Percentiles rank a stretch among this genome's conserved stretches.
Conservation (phyloP, 768 basidiomycete genomes). For the Pilatotrama ljubarskyi region DNA sequence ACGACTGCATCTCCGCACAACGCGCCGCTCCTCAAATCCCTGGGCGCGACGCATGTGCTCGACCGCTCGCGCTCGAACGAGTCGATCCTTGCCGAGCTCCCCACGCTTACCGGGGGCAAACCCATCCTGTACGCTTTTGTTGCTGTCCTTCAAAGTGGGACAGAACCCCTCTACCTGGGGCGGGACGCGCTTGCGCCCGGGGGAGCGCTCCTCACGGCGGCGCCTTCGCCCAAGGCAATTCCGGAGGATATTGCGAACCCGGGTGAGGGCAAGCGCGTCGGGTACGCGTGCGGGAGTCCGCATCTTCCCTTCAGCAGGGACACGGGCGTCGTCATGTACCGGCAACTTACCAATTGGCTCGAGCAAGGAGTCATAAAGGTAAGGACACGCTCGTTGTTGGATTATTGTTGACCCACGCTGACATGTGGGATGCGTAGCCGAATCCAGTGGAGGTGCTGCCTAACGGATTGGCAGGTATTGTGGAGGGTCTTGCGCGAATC, state of each 20-base stretch:
- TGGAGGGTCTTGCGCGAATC: no score
- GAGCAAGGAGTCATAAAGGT: conserved; percentile 28
- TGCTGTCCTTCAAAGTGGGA: neutral
- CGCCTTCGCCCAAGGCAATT: neutral
- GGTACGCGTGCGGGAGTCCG: conserved; percentile 12
- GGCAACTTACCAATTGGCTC: conserved; percentile 22
- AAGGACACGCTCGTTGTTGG: no score
- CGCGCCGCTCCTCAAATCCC: conserved; percentile 10
- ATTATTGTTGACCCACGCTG: no score
- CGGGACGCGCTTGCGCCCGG: conserved; percentile 20
- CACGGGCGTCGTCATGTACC: conserved; percentile 17
- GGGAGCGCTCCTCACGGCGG: conserved; percentile 20
- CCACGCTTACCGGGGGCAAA: neutral
- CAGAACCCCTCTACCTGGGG: conserved; percentile 16
- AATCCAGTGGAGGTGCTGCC: no score
- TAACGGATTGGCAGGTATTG: no score
- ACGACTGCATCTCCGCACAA: conserved; percentile 29
- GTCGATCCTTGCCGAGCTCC: conserved; percentile 8
- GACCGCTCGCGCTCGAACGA: conserved; percentile 19
- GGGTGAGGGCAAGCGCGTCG: conserved; percentile 24
- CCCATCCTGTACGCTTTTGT: conserved; percentile 12
- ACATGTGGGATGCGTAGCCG: no score
- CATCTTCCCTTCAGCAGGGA: conserved; percentile 8
- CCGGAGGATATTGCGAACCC: neutral
- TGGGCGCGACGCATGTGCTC: conserved; percentile 21